These are phyloP conservation scores for Cordyceps fumosorosea DNA, from an alignment of 2,329 filamentous ascomycete genomes.

Conservation along the genomic window DNA sequence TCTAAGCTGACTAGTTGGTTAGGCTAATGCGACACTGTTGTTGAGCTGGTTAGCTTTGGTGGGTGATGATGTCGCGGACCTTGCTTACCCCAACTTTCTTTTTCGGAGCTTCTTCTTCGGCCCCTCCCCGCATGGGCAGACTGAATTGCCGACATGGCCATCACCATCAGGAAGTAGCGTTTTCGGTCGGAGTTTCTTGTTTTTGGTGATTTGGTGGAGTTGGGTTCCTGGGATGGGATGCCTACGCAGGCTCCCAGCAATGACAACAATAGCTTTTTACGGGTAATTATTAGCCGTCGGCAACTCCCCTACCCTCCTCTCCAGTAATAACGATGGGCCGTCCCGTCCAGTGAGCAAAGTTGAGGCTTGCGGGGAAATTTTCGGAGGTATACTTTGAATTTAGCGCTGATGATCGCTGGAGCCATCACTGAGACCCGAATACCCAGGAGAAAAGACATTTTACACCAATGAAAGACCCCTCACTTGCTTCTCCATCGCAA, in stretches of 20 bases:
- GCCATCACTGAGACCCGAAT: not conserved
- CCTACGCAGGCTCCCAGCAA: too few relatives aligned
- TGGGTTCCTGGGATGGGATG: not conserved
- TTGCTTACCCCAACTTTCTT: not conserved
- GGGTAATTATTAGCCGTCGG: not conserved
- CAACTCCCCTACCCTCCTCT: not conserved
- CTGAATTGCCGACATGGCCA: not conserved
- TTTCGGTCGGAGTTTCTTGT: not conserved
- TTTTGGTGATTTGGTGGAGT: not conserved
- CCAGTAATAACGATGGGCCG: not conserved
- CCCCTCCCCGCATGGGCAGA: not conserved
- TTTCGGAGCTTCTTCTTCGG: not conserved
- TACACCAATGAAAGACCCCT: too few relatives aligned
- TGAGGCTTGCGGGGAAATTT: not conserved
- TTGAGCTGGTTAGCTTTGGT: not conserved
- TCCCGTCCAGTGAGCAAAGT: not conserved
- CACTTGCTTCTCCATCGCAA: not conserved
- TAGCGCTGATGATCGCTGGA: not conserved
- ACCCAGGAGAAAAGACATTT: too few relatives aligned
- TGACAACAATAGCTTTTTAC: too few relatives aligned
- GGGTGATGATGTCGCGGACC: not conserved
- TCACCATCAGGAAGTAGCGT: not conserved
- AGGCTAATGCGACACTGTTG: constrained; percentile 5
- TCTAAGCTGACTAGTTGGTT: not conserved
- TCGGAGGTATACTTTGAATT: not conserved